These are phyloP conservation scores for Candida sp. DNA, from an alignment of 1,139 yeast genomes.

Conservation along the genomic window DNA sequence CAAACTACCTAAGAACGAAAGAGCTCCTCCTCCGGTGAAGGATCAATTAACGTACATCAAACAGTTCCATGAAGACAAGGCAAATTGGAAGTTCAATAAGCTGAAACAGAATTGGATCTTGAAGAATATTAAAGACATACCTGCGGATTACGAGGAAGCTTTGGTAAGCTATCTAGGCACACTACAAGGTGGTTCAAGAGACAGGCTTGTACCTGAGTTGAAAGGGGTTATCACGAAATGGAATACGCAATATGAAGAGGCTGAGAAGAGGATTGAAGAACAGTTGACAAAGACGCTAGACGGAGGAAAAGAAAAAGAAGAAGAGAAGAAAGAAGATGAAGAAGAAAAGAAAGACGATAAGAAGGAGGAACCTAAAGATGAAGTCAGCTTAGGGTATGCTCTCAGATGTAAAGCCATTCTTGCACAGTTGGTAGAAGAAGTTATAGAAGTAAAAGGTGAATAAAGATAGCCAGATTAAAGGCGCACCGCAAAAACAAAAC, in stretches of 20 bases:
- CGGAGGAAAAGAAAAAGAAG: constrained; percentile 19
- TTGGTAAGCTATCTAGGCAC: constrained; percentile 65
- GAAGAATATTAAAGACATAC: constrained; percentile 64
- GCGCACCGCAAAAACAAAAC: background rate
- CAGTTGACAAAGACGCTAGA: constrained; percentile 31
- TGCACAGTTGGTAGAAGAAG: constrained; percentile 12
- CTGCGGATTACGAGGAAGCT: constrained; percentile 58
- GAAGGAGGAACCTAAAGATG: constrained; percentile 14
- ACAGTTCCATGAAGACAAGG: constrained; percentile 63
- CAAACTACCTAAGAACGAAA: constrained; percentile 76
- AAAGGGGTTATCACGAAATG: constrained; percentile 52
- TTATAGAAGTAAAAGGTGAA: constrained; percentile 13
- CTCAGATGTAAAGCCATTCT: constrained; percentile 14
- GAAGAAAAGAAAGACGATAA: constrained; percentile 12
- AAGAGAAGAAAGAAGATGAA: constrained; percentile 14
- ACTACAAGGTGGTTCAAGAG: constrained; percentile 75
- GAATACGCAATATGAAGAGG: constrained; percentile 54
- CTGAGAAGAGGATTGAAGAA: constrained; percentile 41
- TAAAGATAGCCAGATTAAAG: background rate
- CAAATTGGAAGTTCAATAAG: constrained; percentile 89
- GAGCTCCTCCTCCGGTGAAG: constrained; percentile 77
- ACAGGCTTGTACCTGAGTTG: constrained; percentile 59
- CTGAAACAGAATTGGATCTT: constrained; percentile 95
- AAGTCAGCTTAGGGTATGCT: constrained; percentile 13
- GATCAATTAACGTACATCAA: constrained; percentile 82